Evolutionary conservation across 2,329 filamentous ascomycete genomes (phyloP).

Genomic region (Diaporthe sp.): DNA sequence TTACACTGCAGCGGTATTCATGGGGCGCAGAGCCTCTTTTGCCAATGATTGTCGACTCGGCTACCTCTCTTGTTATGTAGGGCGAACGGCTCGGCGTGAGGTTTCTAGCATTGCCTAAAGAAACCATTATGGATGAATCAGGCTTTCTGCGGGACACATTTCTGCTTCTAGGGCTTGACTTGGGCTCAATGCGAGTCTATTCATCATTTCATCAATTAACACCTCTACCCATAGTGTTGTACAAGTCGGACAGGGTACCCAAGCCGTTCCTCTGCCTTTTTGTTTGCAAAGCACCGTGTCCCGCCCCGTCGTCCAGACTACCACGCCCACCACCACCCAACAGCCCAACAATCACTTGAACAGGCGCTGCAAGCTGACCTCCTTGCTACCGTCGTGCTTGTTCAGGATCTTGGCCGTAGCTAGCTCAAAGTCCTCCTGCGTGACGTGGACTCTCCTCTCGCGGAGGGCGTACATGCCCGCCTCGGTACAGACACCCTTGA

Average conservation of each 20-base stretch:
- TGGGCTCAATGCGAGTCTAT: conserved; percentile 25
- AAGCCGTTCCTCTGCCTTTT: background rate
- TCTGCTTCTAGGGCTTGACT: background rate
- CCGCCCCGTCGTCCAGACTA: background rate
- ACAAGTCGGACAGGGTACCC: conserved; percentile 19
- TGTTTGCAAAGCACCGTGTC: background rate
- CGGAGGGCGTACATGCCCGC: conserved; percentile 98
- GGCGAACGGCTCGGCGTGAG: no score
- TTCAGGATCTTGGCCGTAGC: conserved; percentile 99
- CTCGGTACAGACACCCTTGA: conserved; percentile 99
- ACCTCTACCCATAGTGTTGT: conserved; percentile 29
- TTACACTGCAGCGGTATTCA: no score
- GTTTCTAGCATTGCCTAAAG: no score
- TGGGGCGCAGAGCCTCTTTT: no score
- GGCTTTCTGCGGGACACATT: background rate
- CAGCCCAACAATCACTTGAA: conserved; percentile 28
- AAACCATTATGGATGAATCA: background rate
- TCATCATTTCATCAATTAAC: conserved; percentile 35
- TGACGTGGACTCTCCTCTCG: conserved; percentile 96
- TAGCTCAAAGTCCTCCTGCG: conserved; percentile 98
- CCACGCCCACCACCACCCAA: background rate
- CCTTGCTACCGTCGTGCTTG: conserved; percentile 96
- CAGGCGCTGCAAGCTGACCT: conserved; percentile 61
- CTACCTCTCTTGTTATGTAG: no score
- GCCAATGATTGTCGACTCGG: no score